These are phyloP conservation scores for Oryza punctata DNA, from an alignment of 176 grass and related monocot genomes.

Conservation along the genomic window DNA sequence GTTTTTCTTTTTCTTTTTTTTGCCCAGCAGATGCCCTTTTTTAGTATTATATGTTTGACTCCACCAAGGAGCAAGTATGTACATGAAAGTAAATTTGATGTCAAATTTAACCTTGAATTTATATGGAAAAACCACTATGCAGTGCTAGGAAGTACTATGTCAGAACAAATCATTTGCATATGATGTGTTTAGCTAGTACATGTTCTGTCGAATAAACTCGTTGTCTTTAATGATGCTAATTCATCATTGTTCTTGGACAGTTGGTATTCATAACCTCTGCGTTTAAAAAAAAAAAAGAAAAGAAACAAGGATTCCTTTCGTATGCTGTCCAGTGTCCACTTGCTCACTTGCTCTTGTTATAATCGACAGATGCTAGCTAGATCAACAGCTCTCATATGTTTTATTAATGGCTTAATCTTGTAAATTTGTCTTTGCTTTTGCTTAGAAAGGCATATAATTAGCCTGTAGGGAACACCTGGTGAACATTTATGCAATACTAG, in stretches of 20 bases:
- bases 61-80: background rate
- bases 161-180: background rate
- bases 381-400: background rate
- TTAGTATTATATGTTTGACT: background rate
- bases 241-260: background rate
- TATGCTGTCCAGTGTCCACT: background rate
- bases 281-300: background rate
- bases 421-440: conserved; percentile 18
- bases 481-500: background rate
- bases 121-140: background rate
- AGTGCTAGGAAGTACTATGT: background rate
- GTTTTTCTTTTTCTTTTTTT: background rate
- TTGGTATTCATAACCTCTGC: background rate
- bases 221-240: background rate
- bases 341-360: conserved; percentile 12
- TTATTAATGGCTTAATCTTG: conserved; percentile 35
- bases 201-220: background rate
- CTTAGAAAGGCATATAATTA: background rate
- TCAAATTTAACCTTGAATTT: background rate
- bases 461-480: background rate
- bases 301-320: background rate
- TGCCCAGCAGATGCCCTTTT: background rate
- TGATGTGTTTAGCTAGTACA: background rate
- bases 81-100: background rate
- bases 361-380: conserved; percentile 16